phyloP scores from a whole-genome alignment of 2,329 filamentous ascomycete species.

The Thermoascus crustaceus region DNA sequence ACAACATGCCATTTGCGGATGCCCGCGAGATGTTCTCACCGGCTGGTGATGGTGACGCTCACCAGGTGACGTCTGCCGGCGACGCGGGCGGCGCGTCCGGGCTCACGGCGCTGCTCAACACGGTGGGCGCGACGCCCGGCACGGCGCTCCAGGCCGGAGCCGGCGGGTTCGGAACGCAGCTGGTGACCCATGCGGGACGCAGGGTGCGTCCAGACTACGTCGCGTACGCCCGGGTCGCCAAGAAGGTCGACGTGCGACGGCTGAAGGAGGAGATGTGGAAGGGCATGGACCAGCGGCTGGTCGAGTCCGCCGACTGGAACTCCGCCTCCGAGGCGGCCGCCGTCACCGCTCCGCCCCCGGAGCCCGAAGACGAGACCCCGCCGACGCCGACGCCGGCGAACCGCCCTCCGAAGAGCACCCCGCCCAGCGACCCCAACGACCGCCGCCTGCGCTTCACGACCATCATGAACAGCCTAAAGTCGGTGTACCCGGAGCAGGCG shows the following conservation, averaged over 20 bases:
- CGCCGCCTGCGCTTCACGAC: slow-evolving; percentile 71
- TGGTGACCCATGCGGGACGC: slow-evolving; percentile 52
- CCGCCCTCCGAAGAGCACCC: slow-evolving; percentile 26
- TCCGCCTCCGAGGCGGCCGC: slow-evolving; percentile 20
- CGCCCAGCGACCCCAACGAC: slow-evolving; percentile 33
- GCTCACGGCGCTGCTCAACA: slow-evolving; percentile 31
- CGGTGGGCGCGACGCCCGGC: slow-evolving; percentile 34
- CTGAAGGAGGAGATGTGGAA: slow-evolving; percentile 60
- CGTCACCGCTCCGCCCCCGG: slow-evolving; percentile 11
- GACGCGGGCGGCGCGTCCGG: slow-evolving; percentile 29
- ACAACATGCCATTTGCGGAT: slow-evolving; percentile 41
- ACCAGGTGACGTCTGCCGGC: slow-evolving; percentile 22
- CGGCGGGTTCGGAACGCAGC: slow-evolving; percentile 53
- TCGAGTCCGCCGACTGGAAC: slow-evolving; percentile 27
- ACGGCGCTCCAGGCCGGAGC: slow-evolving; percentile 32
- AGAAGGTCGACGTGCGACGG: slow-evolving; percentile 58
- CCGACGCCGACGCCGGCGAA: slow-evolving; percentile 19
- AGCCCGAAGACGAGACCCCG: slow-evolving; percentile 12
- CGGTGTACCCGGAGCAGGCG: slow-evolving; percentile 73
- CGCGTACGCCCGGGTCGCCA: slow-evolving; percentile 57
- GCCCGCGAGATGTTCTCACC: slow-evolving; percentile 42
- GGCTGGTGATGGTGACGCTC: slow-evolving; percentile 23
- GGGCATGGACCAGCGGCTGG: slow-evolving; percentile 46
- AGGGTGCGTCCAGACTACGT: slow-evolving; percentile 57
- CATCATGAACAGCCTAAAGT: slow-evolving; percentile 81